These are phyloP conservation scores for Leccinum variicolor DNA, from an alignment of 768 basidiomycete species.

Conservation along the genomic window DNA sequence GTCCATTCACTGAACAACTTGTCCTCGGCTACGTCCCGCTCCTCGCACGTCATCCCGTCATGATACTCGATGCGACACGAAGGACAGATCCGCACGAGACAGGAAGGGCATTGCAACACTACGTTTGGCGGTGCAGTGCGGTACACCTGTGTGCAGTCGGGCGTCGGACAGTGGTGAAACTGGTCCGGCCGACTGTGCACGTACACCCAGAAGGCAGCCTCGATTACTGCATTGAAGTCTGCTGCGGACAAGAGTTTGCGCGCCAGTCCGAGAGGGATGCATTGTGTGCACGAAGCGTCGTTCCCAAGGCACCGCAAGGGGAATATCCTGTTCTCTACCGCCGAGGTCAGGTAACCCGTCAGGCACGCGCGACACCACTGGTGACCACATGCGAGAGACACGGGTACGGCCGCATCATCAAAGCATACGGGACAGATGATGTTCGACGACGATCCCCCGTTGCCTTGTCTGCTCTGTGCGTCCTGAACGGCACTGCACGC, in stretches of 20 bases:
- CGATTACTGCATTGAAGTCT: conserved; percentile 54
- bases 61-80: conserved; percentile 59
- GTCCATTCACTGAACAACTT: conserved; percentile 64
- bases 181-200: conserved; percentile 58
- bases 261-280: conserved; percentile 53
- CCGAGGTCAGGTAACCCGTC: conserved; percentile 51
- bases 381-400: conserved; percentile 63
- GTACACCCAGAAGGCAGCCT: conserved; percentile 60
- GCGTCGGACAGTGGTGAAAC: conserved; percentile 74
- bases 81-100: conserved; percentile 66
- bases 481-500: conserved; percentile 43
- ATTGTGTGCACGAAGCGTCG: conserved; percentile 53
- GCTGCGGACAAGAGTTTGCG: conserved; percentile 45
- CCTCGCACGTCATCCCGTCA: conserved; percentile 63
- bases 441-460: conserved; percentile 15
- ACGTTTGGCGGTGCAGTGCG: conserved; percentile 48
- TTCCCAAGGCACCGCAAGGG: conserved; percentile 72
- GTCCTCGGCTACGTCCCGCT: conserved; percentile 50
- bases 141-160: conserved; percentile 76
- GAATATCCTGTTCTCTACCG: conserved; percentile 57
- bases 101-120: conserved; percentile 67
- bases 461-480: conserved; percentile 32
- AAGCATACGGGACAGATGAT: conserved; percentile 69
- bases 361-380: conserved; percentile 66
- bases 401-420: conserved; percentile 47